Conservation (phyloP, 208 protist species). For the Crithidia fasciculata region DNA sequence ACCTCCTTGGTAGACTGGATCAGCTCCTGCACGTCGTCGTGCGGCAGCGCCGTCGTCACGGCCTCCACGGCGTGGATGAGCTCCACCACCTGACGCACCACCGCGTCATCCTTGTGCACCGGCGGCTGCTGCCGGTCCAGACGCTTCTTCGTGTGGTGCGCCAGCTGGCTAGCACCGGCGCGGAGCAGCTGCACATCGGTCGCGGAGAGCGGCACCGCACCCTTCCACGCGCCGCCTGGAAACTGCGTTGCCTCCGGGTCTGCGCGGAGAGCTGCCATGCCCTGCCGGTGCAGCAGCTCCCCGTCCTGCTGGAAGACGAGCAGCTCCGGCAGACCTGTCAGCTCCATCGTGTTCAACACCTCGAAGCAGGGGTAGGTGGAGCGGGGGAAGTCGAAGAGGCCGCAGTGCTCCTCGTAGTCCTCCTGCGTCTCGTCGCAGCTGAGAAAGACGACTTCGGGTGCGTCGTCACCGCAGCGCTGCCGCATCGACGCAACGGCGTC, state of each 20-base stretch:
- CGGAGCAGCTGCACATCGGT: conserved; percentile 62
- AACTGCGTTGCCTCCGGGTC: conserved; percentile 60
- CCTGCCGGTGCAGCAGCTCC: conserved; percentile 53
- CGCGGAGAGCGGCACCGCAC: conserved; percentile 42
- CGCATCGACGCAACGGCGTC: conserved; percentile 34
- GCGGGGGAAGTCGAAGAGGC: conserved; percentile 51
- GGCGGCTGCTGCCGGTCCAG: conserved; percentile 25
- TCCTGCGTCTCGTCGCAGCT: conserved; percentile 50
- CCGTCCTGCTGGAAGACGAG: conserved; percentile 63
- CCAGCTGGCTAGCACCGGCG: conserved; percentile 43
- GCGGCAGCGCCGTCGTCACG: conserved; percentile 46
- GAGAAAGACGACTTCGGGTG: conserved; percentile 61
- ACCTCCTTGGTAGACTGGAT: conserved; percentile 19
- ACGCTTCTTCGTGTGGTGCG: conserved; percentile 68
- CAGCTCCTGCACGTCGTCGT: conserved; percentile 38
- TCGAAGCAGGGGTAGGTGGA: conserved; percentile 47
- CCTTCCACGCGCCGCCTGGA: conserved; percentile 53
- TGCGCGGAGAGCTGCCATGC: conserved; percentile 56
- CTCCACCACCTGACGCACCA: conserved; percentile 40
- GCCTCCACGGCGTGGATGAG: conserved; percentile 46
- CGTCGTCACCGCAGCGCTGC: not conserved
- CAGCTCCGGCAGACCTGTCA: conserved; percentile 44
- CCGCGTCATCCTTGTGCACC: conserved; percentile 9
- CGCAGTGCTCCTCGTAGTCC: conserved; percentile 45
- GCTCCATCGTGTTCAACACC: conserved; percentile 36